These are phyloP conservation scores for Lablab purpureus DNA, from an alignment of 306 rosid genomes.

Conservation along the genomic window DNA sequence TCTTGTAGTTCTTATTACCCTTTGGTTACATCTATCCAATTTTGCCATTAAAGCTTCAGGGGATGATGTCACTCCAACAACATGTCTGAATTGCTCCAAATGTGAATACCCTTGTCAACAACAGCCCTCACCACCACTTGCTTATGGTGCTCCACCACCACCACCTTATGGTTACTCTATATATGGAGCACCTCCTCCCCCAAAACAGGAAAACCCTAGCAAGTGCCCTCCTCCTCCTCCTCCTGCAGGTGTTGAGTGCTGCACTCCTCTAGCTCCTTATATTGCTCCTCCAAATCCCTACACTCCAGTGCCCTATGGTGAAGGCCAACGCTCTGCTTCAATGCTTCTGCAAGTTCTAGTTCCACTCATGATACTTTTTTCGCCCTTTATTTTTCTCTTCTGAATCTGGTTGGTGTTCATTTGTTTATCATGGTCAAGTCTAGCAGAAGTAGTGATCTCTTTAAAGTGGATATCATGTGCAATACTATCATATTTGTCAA, in stretches of 20 bases:
- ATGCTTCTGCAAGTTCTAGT: constrained; percentile 30
- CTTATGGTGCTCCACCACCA: constrained; percentile 8
- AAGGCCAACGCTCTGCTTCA: constrained; percentile 18
- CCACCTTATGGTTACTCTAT: constrained; percentile 44
- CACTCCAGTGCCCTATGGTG: constrained; percentile 50
- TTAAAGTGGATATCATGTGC: not conserved
- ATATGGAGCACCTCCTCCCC: constrained; percentile 43
- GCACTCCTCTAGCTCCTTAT: constrained; percentile 50
- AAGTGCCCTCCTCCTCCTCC: constrained; percentile 58
- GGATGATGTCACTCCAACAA: not conserved
- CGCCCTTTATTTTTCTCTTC: constrained; percentile 30
- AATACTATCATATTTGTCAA: constrained; percentile 1
- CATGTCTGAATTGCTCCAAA: constrained; percentile 34
- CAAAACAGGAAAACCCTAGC: constrained; percentile 9
- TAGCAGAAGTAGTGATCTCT: not conserved
- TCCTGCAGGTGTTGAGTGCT: constrained; percentile 48
- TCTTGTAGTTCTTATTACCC: not conserved
- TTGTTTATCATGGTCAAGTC: not conserved
- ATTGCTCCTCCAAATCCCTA: constrained; percentile 44
- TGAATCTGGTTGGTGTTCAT: constrained; percentile 35
- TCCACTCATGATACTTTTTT: constrained; percentile 25
- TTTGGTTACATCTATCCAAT: constrained; percentile 18
- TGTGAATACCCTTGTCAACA: constrained; percentile 49
- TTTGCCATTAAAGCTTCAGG: constrained; percentile 38
- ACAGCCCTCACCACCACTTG: constrained; percentile 40